A percentile compares a stretch with the other conserved stretches of the same genome.
Conservation (phyloP, 805 yeast genomes). For the Monosporozyma aquatica region DNA sequence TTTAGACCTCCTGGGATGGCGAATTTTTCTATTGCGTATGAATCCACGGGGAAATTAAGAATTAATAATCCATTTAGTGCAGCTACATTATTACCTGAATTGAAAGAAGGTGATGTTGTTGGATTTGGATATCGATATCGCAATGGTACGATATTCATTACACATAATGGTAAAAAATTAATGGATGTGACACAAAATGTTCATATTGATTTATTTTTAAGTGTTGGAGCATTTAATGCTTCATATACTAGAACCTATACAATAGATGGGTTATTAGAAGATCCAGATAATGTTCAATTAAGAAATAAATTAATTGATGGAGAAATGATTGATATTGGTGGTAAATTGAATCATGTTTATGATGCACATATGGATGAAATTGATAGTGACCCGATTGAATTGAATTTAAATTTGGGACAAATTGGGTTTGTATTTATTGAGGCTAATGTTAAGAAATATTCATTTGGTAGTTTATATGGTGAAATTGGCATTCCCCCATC, state of each 20-base stretch:
- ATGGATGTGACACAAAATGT: slow-evolving; percentile 71
- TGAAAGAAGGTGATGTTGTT: slow-evolving; percentile 80
- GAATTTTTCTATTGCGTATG: slow-evolving; percentile 62
- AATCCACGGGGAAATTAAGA: slow-evolving; percentile 60
- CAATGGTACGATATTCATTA: slow-evolving; percentile 80
- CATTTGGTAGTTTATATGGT: slow-evolving; percentile 44
- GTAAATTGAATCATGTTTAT: slow-evolving; percentile 19
- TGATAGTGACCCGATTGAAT: slow-evolving; percentile 25
- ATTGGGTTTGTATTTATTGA: slow-evolving; percentile 72
- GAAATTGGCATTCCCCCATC: slow-evolving; percentile 40
- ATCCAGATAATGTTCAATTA: slow-evolving; percentile 27
- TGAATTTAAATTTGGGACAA: slow-evolving; percentile 70
- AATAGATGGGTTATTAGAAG: slow-evolving; percentile 29
- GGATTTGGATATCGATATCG: slow-evolving; percentile 84
- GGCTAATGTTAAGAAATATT: slow-evolving; percentile 80
- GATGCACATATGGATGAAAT: slow-evolving; percentile 15
- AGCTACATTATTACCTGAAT: slow-evolving; percentile 32
- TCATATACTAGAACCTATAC: slow-evolving; percentile 32
- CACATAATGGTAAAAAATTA: slow-evolving; percentile 85
- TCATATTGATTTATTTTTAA: slow-evolving; percentile 36
- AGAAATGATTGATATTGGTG: slow-evolving; percentile 16
- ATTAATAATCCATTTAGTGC: slow-evolving; percentile 52
- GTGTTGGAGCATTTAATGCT: slow-evolving; percentile 33
- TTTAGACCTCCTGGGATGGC: slow-evolving; percentile 70
- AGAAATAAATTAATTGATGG: slow-evolving; percentile 21